Evolutionary conservation across 2,329 filamentous ascomycete species (phyloP), one percentile per base, ranked within the genome.

Genomic region (Aspergillus sp.): DNA sequence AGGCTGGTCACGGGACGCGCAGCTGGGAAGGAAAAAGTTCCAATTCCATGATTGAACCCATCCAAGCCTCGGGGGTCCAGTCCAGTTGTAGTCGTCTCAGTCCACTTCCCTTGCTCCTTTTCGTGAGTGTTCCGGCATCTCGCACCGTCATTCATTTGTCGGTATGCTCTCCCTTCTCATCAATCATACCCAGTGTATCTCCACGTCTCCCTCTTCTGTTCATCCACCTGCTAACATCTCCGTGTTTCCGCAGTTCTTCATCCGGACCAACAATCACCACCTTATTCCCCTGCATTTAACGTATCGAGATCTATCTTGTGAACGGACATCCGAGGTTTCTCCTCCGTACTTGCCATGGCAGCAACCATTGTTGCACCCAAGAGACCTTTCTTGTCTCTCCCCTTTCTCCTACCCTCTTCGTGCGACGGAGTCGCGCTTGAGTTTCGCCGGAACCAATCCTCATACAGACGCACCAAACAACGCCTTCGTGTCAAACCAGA

Each of bases 401-500:
- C 70, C 4, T 76, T 74, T 50, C 65, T 74, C 35, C 62, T 73
- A 30, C 71, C 72, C 16, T 71, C 70, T 17, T 67, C 64, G 57
- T 65, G 63, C 51, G 67, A 72, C 56, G 57, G 63, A n/a, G 58
- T 66, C 41, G 50, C 63, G 14, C 51, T 69, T 19, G 63, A 63
- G 40, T 64, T 60, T 49, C 70, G 70, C 48, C 72, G 78, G 49
- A 69, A 76, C 62, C 74, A 80, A 64, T 79, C 78, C 46, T 74
- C 76, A 50, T 76, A 79, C 58, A 72, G 77, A 47, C 75, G 79
- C 47, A 74, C 75, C 52, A 79, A 79, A 61, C 75, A 79, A 60
- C 71, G 72, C 22, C 72, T 81, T 47, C 77, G 78, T 41, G 69
- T 79, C 48, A 79, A 76, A 60, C 77, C 79, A n/a, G 77, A 80